phyloP scores from a whole-genome alignment of 2,329 filamentous ascomycete species.

The Fonsecaea erecta region DNA sequence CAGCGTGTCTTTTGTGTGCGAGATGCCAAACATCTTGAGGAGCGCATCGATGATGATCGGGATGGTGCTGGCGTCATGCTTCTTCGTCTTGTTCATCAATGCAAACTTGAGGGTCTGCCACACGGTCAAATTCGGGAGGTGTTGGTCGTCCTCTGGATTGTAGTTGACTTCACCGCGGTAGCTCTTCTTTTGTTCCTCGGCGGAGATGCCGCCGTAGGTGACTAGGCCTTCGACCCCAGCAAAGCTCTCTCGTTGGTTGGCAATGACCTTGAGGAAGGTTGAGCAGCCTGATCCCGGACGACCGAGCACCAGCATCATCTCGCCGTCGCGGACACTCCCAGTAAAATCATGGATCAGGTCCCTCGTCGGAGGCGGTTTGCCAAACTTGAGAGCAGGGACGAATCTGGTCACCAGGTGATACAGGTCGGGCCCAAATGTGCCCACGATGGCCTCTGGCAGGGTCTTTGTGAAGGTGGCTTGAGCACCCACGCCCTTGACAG shows the following conservation, averaged over 20 bases:
- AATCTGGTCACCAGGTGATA: constrained; percentile 66
- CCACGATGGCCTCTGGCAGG: constrained; percentile 72
- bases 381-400: constrained; percentile 56
- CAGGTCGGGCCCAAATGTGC: constrained; percentile 80
- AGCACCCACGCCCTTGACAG: constrained; percentile 71
- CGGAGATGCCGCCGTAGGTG: constrained; percentile 72
- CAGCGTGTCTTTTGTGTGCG: constrained; percentile 72
- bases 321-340: constrained; percentile 68
- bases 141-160: constrained; percentile 76
- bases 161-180: constrained; percentile 80
- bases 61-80: constrained; percentile 66
- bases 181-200: constrained; percentile 67
- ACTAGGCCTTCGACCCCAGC: constrained; percentile 71
- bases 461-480: constrained; percentile 72
- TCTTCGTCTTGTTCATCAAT: constrained; percentile 74
- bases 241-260: constrained; percentile 70
- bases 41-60: constrained; percentile 71
- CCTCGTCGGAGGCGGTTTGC: constrained; percentile 55
- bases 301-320: constrained; percentile 75
- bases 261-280: constrained; percentile 76
- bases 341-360: constrained; percentile 69
- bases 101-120: constrained; percentile 79
- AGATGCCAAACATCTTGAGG: constrained; percentile 77
- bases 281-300: constrained; percentile 75
- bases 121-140: constrained; percentile 75